phyloP scores from a whole-genome alignment of 345 rosid genomes.

The Melastoma malabathricum region DNA sequence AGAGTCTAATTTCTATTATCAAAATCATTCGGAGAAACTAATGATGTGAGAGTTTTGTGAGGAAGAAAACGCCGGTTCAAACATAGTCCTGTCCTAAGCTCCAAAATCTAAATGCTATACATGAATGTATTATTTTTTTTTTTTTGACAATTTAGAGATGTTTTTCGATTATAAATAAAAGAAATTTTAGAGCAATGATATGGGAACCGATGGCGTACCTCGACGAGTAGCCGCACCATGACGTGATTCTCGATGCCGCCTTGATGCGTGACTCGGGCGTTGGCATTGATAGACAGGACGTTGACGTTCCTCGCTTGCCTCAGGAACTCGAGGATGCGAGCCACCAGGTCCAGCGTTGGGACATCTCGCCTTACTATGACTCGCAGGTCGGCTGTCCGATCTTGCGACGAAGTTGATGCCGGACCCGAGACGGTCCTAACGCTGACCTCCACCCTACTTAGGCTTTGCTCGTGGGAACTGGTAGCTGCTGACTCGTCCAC shows the following conservation, averaged over 20 bases:
- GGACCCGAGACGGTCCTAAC: conserved; percentile 24
- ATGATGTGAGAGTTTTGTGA: too few relatives aligned
- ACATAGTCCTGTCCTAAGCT: too few relatives aligned
- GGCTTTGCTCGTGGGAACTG: conserved; percentile 1
- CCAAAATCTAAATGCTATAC: too few relatives aligned
- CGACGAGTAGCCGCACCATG: conserved; percentile 32
- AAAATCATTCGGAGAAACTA: too few relatives aligned
- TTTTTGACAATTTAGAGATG: too few relatives aligned
- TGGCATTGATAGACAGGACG: conserved; percentile 42
- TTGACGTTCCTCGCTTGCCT: conserved; percentile 33
- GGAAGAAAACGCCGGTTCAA: too few relatives aligned
- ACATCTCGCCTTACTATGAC: conserved; percentile 35
- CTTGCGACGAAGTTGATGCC: conserved; percentile 23
- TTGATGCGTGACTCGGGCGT: conserved; percentile 11
- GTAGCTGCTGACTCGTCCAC: background rate
- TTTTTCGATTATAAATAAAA: too few relatives aligned
- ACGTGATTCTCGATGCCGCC: conserved; percentile 18
- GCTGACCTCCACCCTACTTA: conserved; percentile 20
- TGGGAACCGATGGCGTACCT: conserved; percentile 26
- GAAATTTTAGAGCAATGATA: background rate
- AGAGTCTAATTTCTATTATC: too few relatives aligned
- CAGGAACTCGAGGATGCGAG: conserved; percentile 52
- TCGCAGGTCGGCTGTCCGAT: conserved; percentile 26
- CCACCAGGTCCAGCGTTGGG: conserved; percentile 20
- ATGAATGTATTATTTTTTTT: too few relatives aligned